phyloP scores from a whole-genome alignment of 345 rosid genomes.

The Moricandia arvensis region DNA sequence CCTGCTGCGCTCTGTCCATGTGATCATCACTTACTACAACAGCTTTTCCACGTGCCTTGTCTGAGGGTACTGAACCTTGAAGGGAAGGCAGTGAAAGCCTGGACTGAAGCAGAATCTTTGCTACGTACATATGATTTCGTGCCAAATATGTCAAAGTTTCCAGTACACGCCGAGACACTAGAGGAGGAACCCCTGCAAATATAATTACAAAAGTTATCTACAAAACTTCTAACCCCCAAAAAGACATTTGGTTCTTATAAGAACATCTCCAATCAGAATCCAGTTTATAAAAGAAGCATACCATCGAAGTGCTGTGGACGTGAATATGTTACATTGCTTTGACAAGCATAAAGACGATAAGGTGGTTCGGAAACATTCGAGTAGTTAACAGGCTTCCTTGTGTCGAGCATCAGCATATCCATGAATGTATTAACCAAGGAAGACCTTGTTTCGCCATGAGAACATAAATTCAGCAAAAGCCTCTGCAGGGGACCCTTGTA shows the following conservation, averaged over 20 bases:
- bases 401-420: conserved; percentile 85
- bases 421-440: conserved; percentile 72
- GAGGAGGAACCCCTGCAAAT: conserved; percentile 78
- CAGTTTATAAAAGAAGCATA: conserved; percentile 31
- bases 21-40: conserved; percentile 56
- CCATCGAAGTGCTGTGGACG: conserved; percentile 90
- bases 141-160: conserved; percentile 87
- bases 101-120: conserved; percentile 74
- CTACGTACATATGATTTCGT: conserved; percentile 76
- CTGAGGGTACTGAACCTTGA: conserved; percentile 38
- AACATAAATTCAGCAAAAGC: conserved; percentile 89
- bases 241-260: background rate
- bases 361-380: conserved; percentile 58
- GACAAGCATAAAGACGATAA: conserved; percentile 89
- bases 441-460: conserved; percentile 81
- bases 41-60: conserved; percentile 67
- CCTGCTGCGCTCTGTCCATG: conserved; percentile 36
- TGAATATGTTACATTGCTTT: conserved; percentile 84
- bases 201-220: background rate
- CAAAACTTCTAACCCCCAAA: background rate
- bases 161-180: conserved; percentile 87
- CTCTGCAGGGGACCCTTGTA: conserved; percentile 90
- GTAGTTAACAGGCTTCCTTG: conserved; percentile 50
- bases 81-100: conserved; percentile 52
- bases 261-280: background rate